Percentiles rank a stretch among this genome's conserved stretches.
Conservation (phyloP, 768 basidiomycete genomes). For the Lactarius sanguifluus region DNA sequence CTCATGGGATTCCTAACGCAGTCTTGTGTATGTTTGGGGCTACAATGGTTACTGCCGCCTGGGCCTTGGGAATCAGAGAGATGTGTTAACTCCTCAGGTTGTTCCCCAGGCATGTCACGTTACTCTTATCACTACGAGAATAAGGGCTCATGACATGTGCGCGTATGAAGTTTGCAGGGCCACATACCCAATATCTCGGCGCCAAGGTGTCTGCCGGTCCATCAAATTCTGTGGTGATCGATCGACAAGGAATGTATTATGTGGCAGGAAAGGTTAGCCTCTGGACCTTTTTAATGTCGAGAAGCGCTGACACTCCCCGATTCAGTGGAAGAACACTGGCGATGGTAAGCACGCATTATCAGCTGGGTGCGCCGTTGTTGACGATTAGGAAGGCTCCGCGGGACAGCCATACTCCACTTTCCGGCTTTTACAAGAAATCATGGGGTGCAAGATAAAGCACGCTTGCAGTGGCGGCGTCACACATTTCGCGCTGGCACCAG, state of each 20-base stretch:
- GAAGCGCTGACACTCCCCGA: constrained; percentile 14
- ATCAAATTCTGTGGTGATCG: constrained; percentile 78
- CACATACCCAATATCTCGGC: constrained; percentile 62
- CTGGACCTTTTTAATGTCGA: neutral
- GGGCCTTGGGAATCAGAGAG: constrained; percentile 84
- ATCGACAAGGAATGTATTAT: constrained; percentile 83
- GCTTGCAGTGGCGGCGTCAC: constrained; percentile 85
- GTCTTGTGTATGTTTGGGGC: constrained; percentile 82
- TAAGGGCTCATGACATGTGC: constrained; percentile 4
- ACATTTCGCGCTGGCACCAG: constrained; percentile 76
- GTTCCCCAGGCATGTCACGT: constrained; percentile 65
- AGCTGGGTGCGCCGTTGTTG: constrained; percentile 11
- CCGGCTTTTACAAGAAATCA: constrained; percentile 82
- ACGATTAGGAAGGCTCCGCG: constrained; percentile 62
- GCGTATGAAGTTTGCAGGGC: constrained; percentile 64
- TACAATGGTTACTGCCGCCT: constrained; percentile 91
- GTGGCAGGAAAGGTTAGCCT: constrained; percentile 72
- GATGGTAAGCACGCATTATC: constrained; percentile 55
- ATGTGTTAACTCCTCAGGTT: constrained; percentile 73
- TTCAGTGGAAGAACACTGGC: constrained; percentile 91
- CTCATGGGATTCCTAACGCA: constrained; percentile 35
- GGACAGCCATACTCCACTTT: constrained; percentile 89
- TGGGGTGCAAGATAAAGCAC: constrained; percentile 76
- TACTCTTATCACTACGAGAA: neutral
- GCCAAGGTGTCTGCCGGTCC: constrained; percentile 73